Base-by-base conservation (phyloP, 2,329 filamentous ascomycete genomes). In the Sarocladium brachiariae region DNA sequence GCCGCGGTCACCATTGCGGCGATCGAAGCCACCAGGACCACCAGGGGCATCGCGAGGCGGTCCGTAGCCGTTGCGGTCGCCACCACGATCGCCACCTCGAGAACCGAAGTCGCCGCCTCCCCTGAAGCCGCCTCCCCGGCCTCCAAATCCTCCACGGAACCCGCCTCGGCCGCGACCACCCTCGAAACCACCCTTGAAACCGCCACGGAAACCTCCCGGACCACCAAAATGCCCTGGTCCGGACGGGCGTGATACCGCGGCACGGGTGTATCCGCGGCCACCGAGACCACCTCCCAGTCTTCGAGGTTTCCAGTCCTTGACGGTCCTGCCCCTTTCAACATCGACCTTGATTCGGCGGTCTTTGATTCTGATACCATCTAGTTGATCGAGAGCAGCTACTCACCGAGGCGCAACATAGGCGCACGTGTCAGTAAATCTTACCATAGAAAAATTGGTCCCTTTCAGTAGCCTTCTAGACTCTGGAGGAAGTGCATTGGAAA, bases 261-360 rank as follows among this genome's bases (percentile, higher is more conserved):
- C 81, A 69, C 92, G 95, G 52, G 92, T 97, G 69, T 97, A 97
- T 56, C 89, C 87, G 61, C 93, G 84, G 41, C 92, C 92, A 55
- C 93, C 93, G 2, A 96, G 80, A 43, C 93, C 93, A 57, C 93
- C 93, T 52, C 92, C 93, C 49, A 95, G 86, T 56, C 93, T 86
- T 58, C 88, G 85, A 54, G 93, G 93, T 63, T 88, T 87, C 93
- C 93, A 99, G 46, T 87, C 89, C 63, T 88, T 87, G 35, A 96
- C 89, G 27, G 93, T 97, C 59, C 93, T 86, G 58, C 93, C 93
- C 63, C 93, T 85, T 71, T 99, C 93, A 54, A 97, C 92, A 65
- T 99, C 93, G 62, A 97, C 90, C 64, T 96, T 83, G 62, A 97
- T 88, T 61, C 86, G 84, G 63, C 92, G 84, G 65, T 95, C 91